Percentiles rank a stretch among this genome's conserved stretches.
Evolutionary conservation across 2,329 filamentous ascomycete genomes (phyloP).

Genomic region (Xylaria sp.): DNA sequence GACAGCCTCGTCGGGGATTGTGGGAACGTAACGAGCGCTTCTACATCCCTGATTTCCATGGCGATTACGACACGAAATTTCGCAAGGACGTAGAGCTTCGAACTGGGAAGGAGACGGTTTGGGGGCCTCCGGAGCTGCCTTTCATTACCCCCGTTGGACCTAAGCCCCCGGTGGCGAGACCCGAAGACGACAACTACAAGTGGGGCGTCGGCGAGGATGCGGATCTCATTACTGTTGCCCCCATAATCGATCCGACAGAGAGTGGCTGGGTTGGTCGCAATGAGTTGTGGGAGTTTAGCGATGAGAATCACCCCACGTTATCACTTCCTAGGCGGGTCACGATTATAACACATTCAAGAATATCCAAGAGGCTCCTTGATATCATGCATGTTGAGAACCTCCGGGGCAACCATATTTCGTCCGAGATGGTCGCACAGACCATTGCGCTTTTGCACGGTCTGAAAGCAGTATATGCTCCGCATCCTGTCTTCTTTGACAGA

Average conservation of each 20-base stretch:
- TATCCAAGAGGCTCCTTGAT: conserved; percentile 71
- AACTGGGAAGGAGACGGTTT: conserved; percentile 60
- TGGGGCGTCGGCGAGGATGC: conserved; percentile 80
- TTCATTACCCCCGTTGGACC: conserved; percentile 65
- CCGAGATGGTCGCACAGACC: conserved; percentile 78
- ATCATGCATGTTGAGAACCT: conserved; percentile 79
- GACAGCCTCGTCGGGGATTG: conserved; percentile 70
- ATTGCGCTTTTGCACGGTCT: conserved; percentile 75
- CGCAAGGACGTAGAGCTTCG: conserved; percentile 62
- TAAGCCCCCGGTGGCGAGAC: conserved; percentile 60
- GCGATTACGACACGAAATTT: conserved; percentile 68
- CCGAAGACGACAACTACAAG: conserved; percentile 67
- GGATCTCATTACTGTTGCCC: conserved; percentile 73
- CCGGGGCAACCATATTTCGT: conserved; percentile 73
- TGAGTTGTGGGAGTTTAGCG: conserved; percentile 68
- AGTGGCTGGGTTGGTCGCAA: conserved; percentile 74
- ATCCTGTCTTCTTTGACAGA: conserved; percentile 79
- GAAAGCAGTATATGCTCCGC: conserved; percentile 77
- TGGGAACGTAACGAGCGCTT: conserved; percentile 76
- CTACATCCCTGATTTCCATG: conserved; percentile 71
- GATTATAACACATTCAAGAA: conserved; percentile 76
- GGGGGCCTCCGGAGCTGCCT: conserved; percentile 65
- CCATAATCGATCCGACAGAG: conserved; percentile 75
- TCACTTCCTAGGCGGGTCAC: conserved; percentile 72
- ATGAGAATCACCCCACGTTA: conserved; percentile 50